Conservation (phyloP, 306 rosid species). For the Gastrolobium bilobum region DNA sequence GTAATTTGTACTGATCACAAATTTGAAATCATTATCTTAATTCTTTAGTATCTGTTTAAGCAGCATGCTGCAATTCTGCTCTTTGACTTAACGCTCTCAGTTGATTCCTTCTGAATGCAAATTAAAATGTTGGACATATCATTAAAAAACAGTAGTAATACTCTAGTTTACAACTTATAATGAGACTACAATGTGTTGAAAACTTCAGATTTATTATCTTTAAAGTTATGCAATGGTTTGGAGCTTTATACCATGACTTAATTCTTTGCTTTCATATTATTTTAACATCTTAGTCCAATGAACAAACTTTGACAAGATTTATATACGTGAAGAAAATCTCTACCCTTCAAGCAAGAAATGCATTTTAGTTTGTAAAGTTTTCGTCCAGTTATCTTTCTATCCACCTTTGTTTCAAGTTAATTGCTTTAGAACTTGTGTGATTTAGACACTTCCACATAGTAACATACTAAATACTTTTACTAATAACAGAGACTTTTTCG, state of each 20-base stretch:
- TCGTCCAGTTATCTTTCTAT: neutral
- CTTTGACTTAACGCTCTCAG: slow-evolving; percentile 1
- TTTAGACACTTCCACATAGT: slow-evolving; percentile 22
- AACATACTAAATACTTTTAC: neutral
- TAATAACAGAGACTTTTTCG: slow-evolving; percentile 17
- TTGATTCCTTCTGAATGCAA: neutral
- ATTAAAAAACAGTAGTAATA: neutral
- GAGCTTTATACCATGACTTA: neutral
- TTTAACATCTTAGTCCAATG: slow-evolving; percentile 25
- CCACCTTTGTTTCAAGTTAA: slow-evolving; percentile 24
- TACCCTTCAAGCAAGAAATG: slow-evolving; percentile 12
- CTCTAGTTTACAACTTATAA: slow-evolving; percentile 9
- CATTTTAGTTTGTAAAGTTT: neutral
- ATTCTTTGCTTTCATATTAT: slow-evolving; percentile 3
- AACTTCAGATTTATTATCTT: neutral
- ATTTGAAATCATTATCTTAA: slow-evolving; percentile 9
- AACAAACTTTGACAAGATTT: neutral
- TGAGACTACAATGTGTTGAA: neutral
- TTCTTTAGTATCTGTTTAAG: neutral
- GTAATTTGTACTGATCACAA: slow-evolving; percentile 13
- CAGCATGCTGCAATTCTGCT: neutral
- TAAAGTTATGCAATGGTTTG: neutral
- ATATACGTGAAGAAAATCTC: slow-evolving; percentile 9
- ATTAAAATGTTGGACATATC: slow-evolving; percentile 27
- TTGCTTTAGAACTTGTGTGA: slow-evolving; percentile 22